Evolutionary conservation across 2,329 filamentous ascomycete species (phyloP).

Genomic region (Venturia aucupariae): DNA sequence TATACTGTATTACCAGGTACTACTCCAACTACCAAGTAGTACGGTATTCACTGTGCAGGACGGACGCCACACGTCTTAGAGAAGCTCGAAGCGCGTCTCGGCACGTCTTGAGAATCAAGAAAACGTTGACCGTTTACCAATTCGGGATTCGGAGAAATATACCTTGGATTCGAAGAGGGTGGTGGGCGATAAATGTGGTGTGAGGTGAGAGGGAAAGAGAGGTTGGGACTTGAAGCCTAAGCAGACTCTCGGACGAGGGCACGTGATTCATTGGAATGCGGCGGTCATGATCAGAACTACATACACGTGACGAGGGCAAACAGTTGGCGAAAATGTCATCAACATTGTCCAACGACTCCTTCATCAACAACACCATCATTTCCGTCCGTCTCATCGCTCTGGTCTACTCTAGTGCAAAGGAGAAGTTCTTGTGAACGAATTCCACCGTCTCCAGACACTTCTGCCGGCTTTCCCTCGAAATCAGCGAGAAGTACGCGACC

Average conservation of each 20-base stretch:
- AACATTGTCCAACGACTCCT: not conserved
- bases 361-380: not conserved
- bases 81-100: not conserved
- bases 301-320: not conserved
- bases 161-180: not conserved
- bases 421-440: constrained; percentile 7
- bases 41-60: too few species aligned
- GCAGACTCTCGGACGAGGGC: too few species aligned
- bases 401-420: not conserved
- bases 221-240: not conserved
- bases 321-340: not conserved
- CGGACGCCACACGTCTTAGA: not conserved
- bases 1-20: too few species aligned
- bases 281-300: too few species aligned
- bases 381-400: not conserved
- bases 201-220: too few species aligned
- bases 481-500: constrained; percentile 15
- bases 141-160: not conserved
- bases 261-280: too few species aligned
- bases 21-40: too few species aligned
- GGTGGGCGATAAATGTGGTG: too few species aligned
- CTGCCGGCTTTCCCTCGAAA: constrained; percentile 13
- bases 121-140: too few species aligned
- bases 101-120: not conserved
- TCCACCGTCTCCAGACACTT: constrained; percentile 11